phyloP scores from a whole-genome alignment of 306 rosid species.

The Abrus precatorius region DNA sequence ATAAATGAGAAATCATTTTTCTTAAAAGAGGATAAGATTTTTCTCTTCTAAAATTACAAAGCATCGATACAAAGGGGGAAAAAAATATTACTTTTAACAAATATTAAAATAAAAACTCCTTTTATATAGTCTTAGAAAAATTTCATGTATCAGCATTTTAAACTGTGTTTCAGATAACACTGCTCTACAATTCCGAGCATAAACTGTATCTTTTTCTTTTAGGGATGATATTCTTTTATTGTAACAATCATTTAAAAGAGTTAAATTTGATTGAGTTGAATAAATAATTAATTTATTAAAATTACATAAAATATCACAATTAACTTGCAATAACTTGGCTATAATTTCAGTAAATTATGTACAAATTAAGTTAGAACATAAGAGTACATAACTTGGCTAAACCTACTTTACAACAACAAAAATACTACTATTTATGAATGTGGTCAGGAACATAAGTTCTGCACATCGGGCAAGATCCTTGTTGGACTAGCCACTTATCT shows the following conservation, averaged over 20 bases:
- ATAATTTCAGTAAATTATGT: not conserved
- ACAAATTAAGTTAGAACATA: not conserved
- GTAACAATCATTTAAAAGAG: not conserved
- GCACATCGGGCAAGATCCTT: constrained; percentile 60
- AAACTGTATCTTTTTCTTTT: too few relatives aligned
- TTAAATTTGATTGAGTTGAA: not conserved
- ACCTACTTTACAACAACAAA: constrained; percentile 21
- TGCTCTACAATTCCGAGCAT: too few relatives aligned
- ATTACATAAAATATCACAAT: not conserved
- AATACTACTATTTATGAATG: constrained; percentile 23
- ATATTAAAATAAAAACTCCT: too few relatives aligned
- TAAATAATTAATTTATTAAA: not conserved
- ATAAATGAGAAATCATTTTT: not conserved
- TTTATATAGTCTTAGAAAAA: too few relatives aligned
- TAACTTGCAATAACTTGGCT: not conserved
- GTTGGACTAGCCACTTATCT: constrained; percentile 57
- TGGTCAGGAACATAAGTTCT: constrained; percentile 48
- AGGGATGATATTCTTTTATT: too few relatives aligned
- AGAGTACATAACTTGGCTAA: constrained; percentile 11
- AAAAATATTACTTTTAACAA: too few relatives aligned
- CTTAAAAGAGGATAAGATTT: too few relatives aligned
- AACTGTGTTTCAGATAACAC: too few relatives aligned
- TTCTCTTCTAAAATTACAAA: not conserved
- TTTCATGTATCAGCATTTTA: too few relatives aligned
- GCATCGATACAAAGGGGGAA: too few relatives aligned